Base-by-base conservation (phyloP, 2,329 filamentous ascomycete species). In the Rhexocercosporidium sp. region DNA sequence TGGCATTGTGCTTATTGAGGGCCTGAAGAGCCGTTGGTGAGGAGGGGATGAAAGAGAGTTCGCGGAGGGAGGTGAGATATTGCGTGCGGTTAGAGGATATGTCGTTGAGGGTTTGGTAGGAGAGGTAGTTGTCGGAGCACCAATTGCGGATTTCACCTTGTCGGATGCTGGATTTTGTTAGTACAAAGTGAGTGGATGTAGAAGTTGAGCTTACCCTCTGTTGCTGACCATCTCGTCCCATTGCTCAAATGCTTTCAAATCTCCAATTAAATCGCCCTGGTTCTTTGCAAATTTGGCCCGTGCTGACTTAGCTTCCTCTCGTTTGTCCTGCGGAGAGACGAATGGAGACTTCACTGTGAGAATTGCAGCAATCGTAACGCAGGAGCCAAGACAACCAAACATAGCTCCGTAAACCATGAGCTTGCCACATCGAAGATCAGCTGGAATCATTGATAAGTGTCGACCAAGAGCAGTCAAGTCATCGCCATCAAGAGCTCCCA, bases 391-490 rank as follows among this genome's bases (percentile, higher is more conserved):
- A 75, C 95, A 98, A 39, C 92, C 92, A 75, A 99, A 98, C 66
- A 96, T 94, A 18, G 93, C 91, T 6, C 96, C 96, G 76, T 96
- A 97, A 3, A 99, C 92, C 85, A 99, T 93, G 39, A 99, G 85
- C 79, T 99, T 99, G 54, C 92, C 93, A 77, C 94, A 96, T 31
- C 95, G 89, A 57, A 99, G 84, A 76, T 99, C 96, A 0, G 95
- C 93, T 1, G 96, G 96, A 60, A 99, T 94, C 88, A 96, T 93
- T 20, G 94, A 92, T n/a, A 99, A 84, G 80, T 98, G 96, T 62
- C 92, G 90, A 46, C 96, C 96, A 56, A 99, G 88, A 3, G 94
- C 94, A 0, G 96, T 98, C 47, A 99, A 85, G 74, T 93, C 91
- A 66, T 93, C 88, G 53, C 92, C 92, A 73, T 96, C 92, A 16